These are phyloP conservation scores for Naganishia albida DNA, from an alignment of 1,284 basidiomycete genomes.

Conservation along the genomic window DNA sequence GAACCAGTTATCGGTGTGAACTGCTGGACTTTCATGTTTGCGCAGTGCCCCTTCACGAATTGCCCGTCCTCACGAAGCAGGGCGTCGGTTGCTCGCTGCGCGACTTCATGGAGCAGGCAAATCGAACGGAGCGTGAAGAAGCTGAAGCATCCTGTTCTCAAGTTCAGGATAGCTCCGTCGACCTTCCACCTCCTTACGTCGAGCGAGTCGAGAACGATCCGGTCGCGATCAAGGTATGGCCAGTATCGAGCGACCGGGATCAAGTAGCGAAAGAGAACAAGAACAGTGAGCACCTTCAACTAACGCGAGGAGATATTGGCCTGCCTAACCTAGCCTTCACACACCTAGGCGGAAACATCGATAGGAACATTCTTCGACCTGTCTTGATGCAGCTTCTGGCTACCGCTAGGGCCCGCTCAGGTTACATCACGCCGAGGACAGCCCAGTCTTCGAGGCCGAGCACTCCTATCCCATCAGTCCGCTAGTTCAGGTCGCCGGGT, in stretches of 20 bases:
- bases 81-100: background rate
- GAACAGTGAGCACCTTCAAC: background rate
- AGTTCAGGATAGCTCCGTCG: background rate
- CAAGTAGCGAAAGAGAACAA: background rate
- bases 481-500: background rate
- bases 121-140: background rate
- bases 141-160: too few species aligned
- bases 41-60: conserved; percentile 3
- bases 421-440: background rate
- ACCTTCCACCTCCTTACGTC: conserved; percentile 14
- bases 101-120: background rate
- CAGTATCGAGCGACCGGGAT: background rate
- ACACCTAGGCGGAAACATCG: too few species aligned
- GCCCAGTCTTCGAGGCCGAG: background rate
- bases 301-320: too few species aligned
- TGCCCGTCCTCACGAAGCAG: conserved; percentile 6
- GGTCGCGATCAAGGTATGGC: background rate
- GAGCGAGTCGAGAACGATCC: conserved; percentile 2
- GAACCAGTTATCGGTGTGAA: background rate
- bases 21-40: background rate
- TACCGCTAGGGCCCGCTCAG: background rate
- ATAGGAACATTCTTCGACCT: background rate
- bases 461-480: background rate
- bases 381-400: background rate
- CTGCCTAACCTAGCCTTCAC: too few species aligned